Conservation (phyloP, 306 rosid genomes). For the Vachellia collinsii region DNA sequence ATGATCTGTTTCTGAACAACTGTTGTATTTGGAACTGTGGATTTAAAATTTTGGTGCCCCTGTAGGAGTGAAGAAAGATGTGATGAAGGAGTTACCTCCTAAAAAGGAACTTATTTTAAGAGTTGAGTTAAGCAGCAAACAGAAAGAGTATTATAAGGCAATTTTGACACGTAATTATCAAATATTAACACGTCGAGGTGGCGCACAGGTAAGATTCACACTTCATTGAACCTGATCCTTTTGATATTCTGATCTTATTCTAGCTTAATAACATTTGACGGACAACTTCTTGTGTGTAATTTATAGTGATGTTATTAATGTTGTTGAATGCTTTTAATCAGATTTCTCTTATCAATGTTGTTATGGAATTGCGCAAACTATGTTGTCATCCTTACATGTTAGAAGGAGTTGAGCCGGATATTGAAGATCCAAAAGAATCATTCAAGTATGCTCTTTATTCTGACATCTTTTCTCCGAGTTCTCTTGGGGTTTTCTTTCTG, state of each 20-base stretch:
- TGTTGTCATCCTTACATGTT: conserved; percentile 98
- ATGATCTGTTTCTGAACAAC: conserved; percentile 15
- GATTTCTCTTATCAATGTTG: conserved; percentile 98
- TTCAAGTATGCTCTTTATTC: conserved; percentile 54
- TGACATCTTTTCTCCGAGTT: conserved; percentile 17
- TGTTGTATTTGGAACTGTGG: conserved; percentile 22
- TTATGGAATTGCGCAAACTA: conserved; percentile 97
- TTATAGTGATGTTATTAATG: conserved; percentile 14
- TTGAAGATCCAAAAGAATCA: conserved; percentile 78
- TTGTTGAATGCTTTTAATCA: conserved; percentile 49
- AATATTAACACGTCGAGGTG: conserved; percentile 93
- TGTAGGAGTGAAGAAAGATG: conserved; percentile 98
- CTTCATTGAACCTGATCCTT: conserved; percentile 20
- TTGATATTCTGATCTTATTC: conserved; percentile 24
- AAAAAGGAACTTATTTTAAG: conserved; percentile 97
- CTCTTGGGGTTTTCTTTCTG: conserved; percentile 26
- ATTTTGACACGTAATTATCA: conserved; percentile 98
- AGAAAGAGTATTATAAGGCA: conserved; percentile 97
- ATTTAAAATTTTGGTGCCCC: conserved; percentile 35
- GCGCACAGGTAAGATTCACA: conserved; percentile 76
- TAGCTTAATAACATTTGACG: conserved; percentile 24
- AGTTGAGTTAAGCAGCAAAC: conserved; percentile 88
- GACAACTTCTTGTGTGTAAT: conserved; percentile 12
- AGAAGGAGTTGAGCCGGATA: conserved; percentile 98
- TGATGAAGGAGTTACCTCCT: conserved; percentile 98